phyloP scores from a whole-genome alignment of 2,329 filamentous ascomycete genomes.

The Colletotrichum plurivorum region DNA sequence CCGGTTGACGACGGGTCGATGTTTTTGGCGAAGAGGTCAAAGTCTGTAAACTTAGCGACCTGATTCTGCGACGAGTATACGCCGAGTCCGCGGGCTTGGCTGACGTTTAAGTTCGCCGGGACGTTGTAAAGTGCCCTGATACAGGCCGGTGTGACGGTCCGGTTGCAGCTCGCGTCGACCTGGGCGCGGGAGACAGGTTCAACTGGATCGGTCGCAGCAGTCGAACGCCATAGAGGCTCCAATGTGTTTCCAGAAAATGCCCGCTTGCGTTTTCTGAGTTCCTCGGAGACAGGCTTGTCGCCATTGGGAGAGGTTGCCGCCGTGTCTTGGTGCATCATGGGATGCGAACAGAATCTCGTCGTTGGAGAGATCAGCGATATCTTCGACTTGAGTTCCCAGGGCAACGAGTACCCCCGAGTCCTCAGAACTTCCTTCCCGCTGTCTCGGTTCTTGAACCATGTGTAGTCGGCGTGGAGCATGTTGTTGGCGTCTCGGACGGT shows the following conservation, averaged over 20 bases:
- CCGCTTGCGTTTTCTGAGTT: conserved; percentile 22
- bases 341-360: conserved; percentile 45
- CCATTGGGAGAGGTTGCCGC: background rate
- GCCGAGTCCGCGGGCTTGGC: conserved; percentile 46
- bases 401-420: conserved; percentile 49
- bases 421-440: conserved; percentile 58
- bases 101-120: conserved; percentile 49
- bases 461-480: conserved; percentile 61
- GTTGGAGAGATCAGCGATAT: conserved; percentile 67
- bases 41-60: conserved; percentile 67
- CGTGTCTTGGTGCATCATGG: conserved; percentile 47
- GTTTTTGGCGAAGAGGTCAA: conserved; percentile 67
- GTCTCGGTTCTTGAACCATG: conserved; percentile 8
- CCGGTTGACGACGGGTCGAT: conserved; percentile 67
- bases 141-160: conserved; percentile 59
- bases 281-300: background rate
- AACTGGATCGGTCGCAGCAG: background rate
- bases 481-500: conserved; percentile 56
- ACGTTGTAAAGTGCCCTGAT: conserved; percentile 61
- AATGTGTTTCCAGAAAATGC: background rate
- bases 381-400: conserved; percentile 7
- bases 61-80: conserved; percentile 57
- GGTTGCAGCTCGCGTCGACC: conserved; percentile 50
- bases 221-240: background rate
- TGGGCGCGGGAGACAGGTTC: background rate